Conservation (phyloP, 2,329 filamentous ascomycete genomes). For the Laburnicola sp. region DNA sequence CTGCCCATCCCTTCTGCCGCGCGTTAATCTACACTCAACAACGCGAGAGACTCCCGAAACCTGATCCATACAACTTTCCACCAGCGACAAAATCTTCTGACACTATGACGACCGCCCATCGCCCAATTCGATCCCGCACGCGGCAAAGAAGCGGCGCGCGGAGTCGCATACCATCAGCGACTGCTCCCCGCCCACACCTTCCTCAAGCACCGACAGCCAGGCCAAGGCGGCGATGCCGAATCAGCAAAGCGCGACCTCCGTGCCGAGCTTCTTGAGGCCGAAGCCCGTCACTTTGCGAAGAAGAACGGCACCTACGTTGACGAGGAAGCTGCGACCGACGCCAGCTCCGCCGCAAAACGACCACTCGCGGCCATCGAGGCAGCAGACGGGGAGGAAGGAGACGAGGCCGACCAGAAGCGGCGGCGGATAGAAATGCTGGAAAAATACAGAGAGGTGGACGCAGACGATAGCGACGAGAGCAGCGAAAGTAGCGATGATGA, state of each 20-base stretch:
- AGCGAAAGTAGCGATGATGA: constrained; percentile 62
- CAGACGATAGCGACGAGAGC: constrained; percentile 64
- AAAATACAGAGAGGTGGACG: constrained; percentile 85
- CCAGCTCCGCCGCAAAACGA: constrained; percentile 62
- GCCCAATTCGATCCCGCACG: constrained; percentile 96
- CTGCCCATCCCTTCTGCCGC: constrained; percentile 13
- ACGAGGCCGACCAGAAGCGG: constrained; percentile 77
- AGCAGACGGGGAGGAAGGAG: constrained; percentile 56
- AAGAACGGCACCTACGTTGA: constrained; percentile 65
- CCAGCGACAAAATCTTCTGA: neutral
- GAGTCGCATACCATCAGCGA: constrained; percentile 93
- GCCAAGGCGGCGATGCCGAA: constrained; percentile 84
- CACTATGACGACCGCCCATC: constrained; percentile 62
- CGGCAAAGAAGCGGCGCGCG: constrained; percentile 92
- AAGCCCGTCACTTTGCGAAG: constrained; percentile 85
- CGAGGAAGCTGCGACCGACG: constrained; percentile 49
- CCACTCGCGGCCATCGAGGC: constrained; percentile 59
- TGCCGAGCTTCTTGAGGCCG: constrained; percentile 85
- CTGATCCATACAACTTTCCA: neutral
- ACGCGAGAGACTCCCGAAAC: constrained; percentile 40
- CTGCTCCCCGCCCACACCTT: constrained; percentile 91
- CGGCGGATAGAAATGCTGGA: constrained; percentile 74
- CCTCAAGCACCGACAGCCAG: constrained; percentile 80
- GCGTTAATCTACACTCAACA: constrained; percentile 9
- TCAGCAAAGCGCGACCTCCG: constrained; percentile 74